Base-by-base conservation (phyloP, 169 alveolate species). In the Eimeria necatrix region DNA sequence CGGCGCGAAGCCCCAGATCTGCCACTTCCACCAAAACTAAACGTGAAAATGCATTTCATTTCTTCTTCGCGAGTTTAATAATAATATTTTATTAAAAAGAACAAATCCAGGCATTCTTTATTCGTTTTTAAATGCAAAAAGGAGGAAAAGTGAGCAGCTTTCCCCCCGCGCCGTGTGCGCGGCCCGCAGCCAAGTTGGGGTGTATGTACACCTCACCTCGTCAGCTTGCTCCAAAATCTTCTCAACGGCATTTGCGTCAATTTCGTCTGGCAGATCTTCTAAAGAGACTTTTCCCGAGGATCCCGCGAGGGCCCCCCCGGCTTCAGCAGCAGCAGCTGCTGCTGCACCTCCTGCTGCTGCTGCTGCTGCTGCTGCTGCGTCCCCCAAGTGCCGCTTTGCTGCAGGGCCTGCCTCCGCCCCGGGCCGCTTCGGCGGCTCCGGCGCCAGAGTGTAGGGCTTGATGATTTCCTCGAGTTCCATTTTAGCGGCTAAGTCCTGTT, bases 161-260 rank as follows among this genome's bases (percentile, higher is more conserved):
- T 18, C 53, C 60, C 2, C 60, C 85, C n/a, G 14, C 48, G 14
- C 53, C n/a, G 85, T 74, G 4, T 74, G n/a, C 48, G n/a, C n/a
- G 0, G 14, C n/a, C 1, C 1, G 14, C 14, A 14, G 85, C 48
- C 14, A 16, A 26, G 14, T 14, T 74, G 85, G 14, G n/a, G 18
- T 18, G 10, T 6, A 60, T 2, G 10, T 12, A 6, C 48, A 26
- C 26, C 87, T 32, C 51, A 90, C 94, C 78, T 90, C 94, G n/a
- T 90, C 94, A 2, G 94, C 94, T 49, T 90, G 91, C 32, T 90
- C 94, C 22, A 90, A 80, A 4, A 90, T 53, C 53, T 71, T 68
- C 88, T 90, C 56, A 41, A 90, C 89, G 4, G 56, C 68, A 5
- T n/a, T 59, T 8, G 84, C 68, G 22, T 90, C 94, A 88, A 90